Evolutionary conservation across 495 filamentous ascomycete species (phyloP).

Genomic region (Penicillium fimorum): DNA sequence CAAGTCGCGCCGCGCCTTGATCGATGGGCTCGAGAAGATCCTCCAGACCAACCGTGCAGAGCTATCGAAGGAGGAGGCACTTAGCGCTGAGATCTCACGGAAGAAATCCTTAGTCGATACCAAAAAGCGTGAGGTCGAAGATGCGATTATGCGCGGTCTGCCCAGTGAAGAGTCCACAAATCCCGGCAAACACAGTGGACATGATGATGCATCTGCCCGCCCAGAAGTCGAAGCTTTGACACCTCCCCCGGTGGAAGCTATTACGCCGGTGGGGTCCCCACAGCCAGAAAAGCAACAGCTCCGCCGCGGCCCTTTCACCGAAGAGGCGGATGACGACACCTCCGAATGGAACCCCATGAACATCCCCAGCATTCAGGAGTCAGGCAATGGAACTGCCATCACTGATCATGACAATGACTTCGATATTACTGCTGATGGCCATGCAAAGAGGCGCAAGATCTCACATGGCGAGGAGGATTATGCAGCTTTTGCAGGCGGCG

Average conservation of each 20-base stretch:
- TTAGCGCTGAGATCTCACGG: constrained; percentile 55
- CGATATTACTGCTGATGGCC: constrained; percentile 36
- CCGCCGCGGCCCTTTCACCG: constrained; percentile 20
- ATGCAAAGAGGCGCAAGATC: constrained; percentile 72
- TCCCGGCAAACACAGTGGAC: constrained; percentile 40
- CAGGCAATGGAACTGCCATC: constrained; percentile 42
- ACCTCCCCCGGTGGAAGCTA: constrained; percentile 60
- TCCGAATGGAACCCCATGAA: constrained; percentile 25
- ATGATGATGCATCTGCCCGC: constrained; percentile 53
- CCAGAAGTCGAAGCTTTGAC: constrained; percentile 84
- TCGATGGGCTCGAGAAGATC: constrained; percentile 78
- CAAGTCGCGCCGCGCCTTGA: constrained; percentile 74
- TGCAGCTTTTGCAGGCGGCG: constrained; percentile 64
- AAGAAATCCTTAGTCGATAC: constrained; percentile 66
- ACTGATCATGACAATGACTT: constrained; percentile 36
- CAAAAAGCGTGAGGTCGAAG: constrained; percentile 83
- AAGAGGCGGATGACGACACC: constrained; percentile 25
- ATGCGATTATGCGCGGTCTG: constrained; percentile 79
- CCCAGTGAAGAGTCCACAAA: constrained; percentile 48
- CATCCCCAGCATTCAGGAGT: constrained; percentile 36
- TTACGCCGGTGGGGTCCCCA: constrained; percentile 48
- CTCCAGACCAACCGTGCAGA: constrained; percentile 70
- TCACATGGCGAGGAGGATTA: constrained; percentile 68
- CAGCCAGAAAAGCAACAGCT: constrained; percentile 29
- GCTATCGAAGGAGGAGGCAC: constrained; percentile 63